Percentiles rank a stretch among this genome's conserved stretches.
Evolutionary conservation across 1,284 basidiomycete species (phyloP).

Genomic region (Lentinula novae-zelandiae): DNA sequence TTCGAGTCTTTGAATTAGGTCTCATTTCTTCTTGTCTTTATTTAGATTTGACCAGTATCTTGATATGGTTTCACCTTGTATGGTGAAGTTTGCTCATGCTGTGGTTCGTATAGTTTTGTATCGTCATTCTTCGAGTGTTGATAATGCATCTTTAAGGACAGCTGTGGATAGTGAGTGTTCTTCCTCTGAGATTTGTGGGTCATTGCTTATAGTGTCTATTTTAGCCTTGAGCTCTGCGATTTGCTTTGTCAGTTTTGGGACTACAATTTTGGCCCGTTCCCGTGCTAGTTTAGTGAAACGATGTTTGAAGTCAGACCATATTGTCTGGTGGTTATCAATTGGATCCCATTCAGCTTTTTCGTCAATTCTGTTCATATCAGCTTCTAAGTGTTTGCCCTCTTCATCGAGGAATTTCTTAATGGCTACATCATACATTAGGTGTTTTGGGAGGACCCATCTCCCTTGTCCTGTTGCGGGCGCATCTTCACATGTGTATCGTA

Average conservation of each 20-base stretch:
- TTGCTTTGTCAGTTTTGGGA: slow-evolving; percentile 8
- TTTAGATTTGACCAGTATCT: too few species aligned
- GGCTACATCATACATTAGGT: slow-evolving; percentile 18
- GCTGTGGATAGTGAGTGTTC: background rate
- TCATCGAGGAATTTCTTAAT: slow-evolving; percentile 2
- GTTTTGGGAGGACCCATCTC: slow-evolving; percentile 20
- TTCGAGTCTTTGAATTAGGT: too few species aligned
- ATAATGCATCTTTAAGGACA: background rate
- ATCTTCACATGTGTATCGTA: slow-evolving; percentile 11
- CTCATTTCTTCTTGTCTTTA: too few species aligned
- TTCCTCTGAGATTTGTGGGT: slow-evolving; percentile 4
- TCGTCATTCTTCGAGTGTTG: too few species aligned
- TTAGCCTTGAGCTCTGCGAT: slow-evolving; percentile 7
- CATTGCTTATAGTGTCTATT: slow-evolving; percentile 3
- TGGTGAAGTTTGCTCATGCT: too few species aligned
- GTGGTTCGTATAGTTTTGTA: too few species aligned
- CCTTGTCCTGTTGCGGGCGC: slow-evolving; percentile 23
- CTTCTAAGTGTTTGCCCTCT: background rate
- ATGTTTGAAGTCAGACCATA: slow-evolving; percentile 1
- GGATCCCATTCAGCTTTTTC: background rate
- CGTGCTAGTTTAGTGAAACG: background rate
- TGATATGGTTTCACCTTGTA: too few species aligned
- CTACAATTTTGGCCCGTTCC: slow-evolving; percentile 1
- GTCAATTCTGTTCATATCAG: background rate
- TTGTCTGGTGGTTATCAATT: background rate